Evolutionary conservation across 371 early-diverging fungal species (phyloP), one percentile per base, ranked within the genome.

Genomic region (Mucor mucedo): DNA sequence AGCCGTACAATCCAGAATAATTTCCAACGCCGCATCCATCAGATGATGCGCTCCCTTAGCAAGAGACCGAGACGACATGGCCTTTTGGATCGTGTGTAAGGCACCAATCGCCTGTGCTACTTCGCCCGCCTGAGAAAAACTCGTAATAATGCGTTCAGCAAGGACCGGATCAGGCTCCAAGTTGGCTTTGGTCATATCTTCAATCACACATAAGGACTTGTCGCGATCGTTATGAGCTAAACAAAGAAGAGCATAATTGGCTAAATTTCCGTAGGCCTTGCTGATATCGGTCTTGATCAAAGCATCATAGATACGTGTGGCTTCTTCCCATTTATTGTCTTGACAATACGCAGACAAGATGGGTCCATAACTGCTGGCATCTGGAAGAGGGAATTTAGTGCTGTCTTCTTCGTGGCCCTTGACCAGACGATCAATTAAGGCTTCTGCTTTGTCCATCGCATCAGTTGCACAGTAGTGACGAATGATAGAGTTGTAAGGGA

Each of bases 401-500:
- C 14, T 13, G 4, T 55, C 58, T 35, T 72, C 53, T 9, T 57
- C 38, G 0, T 54, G 49, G 28, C 50, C 53, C 14, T 58, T 11
- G 27, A 72, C 64, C 40, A 80, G 58, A 2, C 62, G 61, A 5
- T 60, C 35, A 55, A 82, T 70, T 14, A 79, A 55, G 1, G 64
- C 52, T 4, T 76, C 53, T 4, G 84, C 84, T 48, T 70, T 57
- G 11, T 63, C 65, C 55, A 75, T 50, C 0, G 69, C 56, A 7
- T 66, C 67, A 4, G 62, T 58, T 5, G 75, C 61, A 40, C 81
- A 82, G 33, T 79, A 72, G 38, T 80, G 67, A 30, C 80, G 78
- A 38, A 84, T 77, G 58, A 84, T 74, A 5, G 77, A 78, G 62
- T 78, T 75, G 62, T 80, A 84, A 5, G 78, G 79, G 52, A 76